A percentile compares a stretch with the other conserved stretches of the same genome.
phyloP scores from a whole-genome alignment of 371 early-diverging fungal genomes.

The Mucor ambiguus region DNA sequence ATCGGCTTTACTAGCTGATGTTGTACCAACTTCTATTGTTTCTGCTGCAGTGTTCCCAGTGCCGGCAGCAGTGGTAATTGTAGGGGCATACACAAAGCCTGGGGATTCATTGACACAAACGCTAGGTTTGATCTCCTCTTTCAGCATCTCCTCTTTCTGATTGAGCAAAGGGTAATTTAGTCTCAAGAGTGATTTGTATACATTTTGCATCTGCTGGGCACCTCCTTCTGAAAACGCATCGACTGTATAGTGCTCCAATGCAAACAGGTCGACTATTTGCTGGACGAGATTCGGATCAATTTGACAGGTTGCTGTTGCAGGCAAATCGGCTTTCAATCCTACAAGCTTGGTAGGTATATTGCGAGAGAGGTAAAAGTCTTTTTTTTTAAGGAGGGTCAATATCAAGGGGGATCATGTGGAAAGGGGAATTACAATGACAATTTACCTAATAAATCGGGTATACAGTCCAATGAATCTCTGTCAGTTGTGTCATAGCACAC shows the following conservation, averaged over 20 bases:
- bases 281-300: constrained; percentile 28
- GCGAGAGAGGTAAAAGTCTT: constrained; percentile 33
- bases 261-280: constrained; percentile 30
- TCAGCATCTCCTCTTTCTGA: background rate
- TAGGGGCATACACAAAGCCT: constrained; percentile 41
- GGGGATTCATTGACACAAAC: background rate
- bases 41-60: background rate
- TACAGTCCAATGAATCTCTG: constrained; percentile 34
- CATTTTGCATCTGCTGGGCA: constrained; percentile 27
- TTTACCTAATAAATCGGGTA: constrained; percentile 45
- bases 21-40: constrained; percentile 13
- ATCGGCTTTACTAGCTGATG: constrained; percentile 28
- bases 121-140: background rate
- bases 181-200: constrained; percentile 21
- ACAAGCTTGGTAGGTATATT: constrained; percentile 39
- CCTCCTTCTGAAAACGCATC: constrained; percentile 38
- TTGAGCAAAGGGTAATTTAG: constrained; percentile 11
- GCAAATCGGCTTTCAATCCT: constrained; percentile 38
- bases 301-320: constrained; percentile 14
- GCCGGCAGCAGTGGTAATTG: background rate
- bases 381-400: background rate
- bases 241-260: constrained; percentile 27
- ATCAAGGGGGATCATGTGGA: background rate
- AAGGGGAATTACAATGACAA: constrained; percentile 14
- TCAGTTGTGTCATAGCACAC: constrained; percentile 45